Evolutionary conservation across 495 filamentous ascomycete species (phyloP), one percentile per base, ranked within the genome.

Genomic region (Xylaria castorea): DNA sequence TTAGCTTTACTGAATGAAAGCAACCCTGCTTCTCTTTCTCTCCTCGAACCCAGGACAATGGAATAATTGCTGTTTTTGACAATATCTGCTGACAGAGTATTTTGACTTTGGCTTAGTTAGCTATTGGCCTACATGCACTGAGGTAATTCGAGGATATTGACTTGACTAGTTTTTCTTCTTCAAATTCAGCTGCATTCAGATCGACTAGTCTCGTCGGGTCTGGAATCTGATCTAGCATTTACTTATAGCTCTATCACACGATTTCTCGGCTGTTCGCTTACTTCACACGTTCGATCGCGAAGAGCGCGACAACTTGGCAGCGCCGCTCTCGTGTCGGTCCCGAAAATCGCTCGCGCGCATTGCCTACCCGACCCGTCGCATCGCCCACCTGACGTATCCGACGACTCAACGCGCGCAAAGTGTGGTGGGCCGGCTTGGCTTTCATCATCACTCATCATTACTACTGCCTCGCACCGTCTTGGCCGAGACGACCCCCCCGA

Each of bases 381-480:
- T 67, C 48, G 48, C 30, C 20, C 40, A 36, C 44, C 27, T 22
- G 46, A 66, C 64, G 25, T 5, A 44, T 30, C 50, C 66, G 30
- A 57, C 48, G n/a, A 68, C 50, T 34, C 50, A 68, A 68, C 36
- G 48, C 46, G 44, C 64, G 20, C 50, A 30, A n/a, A 27, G 25
- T 20, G 38, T 63, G 42, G 70, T 44, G 71, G 68, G 63, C 71
- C 67, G 69, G 62, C 77, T 78, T 78, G 77, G 77, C 77, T 73
- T 77, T 53, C 69, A 72, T 75, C 68, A 76, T 74, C 71, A 61
- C 36, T 36, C 38, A 48, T 30, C 55, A 50, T 27, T 27, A 36
- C 55, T 40, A 44, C 48, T 42, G 34, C 55, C 25, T 60, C 55
- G 55, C 36, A 42, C 48, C 40, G 55, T 40, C 68, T 63, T 63